Conservation (phyloP, 169 alveolate species). For the Plasmodium berghei region DNA sequence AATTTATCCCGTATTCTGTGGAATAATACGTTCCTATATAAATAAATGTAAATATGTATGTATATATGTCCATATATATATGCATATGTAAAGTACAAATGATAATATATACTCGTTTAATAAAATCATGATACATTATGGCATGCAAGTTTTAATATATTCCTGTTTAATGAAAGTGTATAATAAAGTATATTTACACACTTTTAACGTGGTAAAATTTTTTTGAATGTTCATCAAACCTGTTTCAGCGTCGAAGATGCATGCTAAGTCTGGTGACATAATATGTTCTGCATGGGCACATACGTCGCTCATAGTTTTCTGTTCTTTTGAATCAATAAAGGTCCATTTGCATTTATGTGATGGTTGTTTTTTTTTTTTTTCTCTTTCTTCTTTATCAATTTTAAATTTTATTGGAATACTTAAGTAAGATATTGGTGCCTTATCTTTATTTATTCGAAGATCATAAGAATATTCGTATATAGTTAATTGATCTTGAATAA, state of each 20-base stretch:
- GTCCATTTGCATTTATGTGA: conserved; percentile 63
- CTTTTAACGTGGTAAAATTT: no score
- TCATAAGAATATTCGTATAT: conserved; percentile 79
- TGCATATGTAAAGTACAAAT: no score
- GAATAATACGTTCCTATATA: conserved; percentile 44
- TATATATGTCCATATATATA: neutral
- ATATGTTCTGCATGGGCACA: conserved; percentile 25
- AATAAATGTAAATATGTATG: neutral
- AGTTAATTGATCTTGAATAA: conserved; percentile 78
- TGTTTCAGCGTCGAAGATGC: conserved; percentile 68
- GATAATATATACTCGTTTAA: no score
- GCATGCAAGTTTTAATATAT: no score
- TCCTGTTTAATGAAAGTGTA: no score
- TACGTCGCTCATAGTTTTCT: conserved; percentile 11
- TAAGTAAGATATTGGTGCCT: conserved; percentile 71
- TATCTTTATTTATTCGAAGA: conserved; percentile 77
- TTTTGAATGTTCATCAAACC: conserved; percentile 2
- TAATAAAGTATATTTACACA: no score
- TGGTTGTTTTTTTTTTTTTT: conserved; percentile 30
- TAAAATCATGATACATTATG: no score
- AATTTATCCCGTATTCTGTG: conserved; percentile 53
- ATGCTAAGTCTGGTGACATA: conserved; percentile 62
- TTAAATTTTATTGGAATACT: conserved; percentile 32
- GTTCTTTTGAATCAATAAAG: conserved; percentile 36
- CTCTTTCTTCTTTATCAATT: conserved; percentile 57